A percentile compares a stretch with the other conserved stretches of the same genome.
These are phyloP conservation scores for Linnemannia elongata DNA, from an alignment of 192 early-diverging fungal species.

Conservation along the genomic window DNA sequence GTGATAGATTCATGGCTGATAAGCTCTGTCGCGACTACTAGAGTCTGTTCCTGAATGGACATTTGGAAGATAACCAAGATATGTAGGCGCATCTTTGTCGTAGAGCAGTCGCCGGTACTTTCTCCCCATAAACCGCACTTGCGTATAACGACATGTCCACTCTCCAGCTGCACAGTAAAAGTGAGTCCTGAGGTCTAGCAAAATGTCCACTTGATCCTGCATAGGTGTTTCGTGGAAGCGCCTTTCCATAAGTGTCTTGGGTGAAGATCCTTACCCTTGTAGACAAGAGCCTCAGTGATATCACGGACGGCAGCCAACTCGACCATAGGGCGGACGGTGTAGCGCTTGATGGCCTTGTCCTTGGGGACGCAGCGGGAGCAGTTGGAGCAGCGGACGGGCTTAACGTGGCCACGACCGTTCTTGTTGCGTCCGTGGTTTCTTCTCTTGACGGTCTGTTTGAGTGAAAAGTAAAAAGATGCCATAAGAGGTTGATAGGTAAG, in stretches of 20 bases:
- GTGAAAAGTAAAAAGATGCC: background rate
- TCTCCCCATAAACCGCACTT: background rate
- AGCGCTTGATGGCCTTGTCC: slow-evolving; percentile 99
- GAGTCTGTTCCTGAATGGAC: background rate
- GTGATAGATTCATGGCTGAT: background rate
- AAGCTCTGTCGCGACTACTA: background rate
- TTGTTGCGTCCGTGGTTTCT: slow-evolving; percentile 99
- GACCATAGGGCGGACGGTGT: slow-evolving; percentile 99
- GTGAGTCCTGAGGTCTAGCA: background rate
- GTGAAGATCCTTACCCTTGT: slow-evolving; percentile 74
- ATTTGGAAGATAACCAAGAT: background rate
- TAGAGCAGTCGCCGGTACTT: no score
- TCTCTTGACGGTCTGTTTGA: slow-evolving; percentile 93
- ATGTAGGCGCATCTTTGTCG: background rate
- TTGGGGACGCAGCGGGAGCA: slow-evolving; percentile 87
- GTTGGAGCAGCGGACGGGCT: slow-evolving; percentile 98
- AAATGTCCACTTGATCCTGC: background rate
- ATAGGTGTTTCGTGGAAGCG: background rate
- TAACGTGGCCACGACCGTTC: slow-evolving; percentile 98
- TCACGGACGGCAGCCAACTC: slow-evolving; percentile 98
- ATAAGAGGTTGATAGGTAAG: background rate
- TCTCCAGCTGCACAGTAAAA: background rate
- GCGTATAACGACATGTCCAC: background rate
- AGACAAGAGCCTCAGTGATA: slow-evolving; percentile 96
- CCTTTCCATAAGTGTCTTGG: slow-evolving; percentile 77